Conservation (phyloP, 2,329 filamentous ascomycete species). For the Fusarium xylarioides region DNA sequence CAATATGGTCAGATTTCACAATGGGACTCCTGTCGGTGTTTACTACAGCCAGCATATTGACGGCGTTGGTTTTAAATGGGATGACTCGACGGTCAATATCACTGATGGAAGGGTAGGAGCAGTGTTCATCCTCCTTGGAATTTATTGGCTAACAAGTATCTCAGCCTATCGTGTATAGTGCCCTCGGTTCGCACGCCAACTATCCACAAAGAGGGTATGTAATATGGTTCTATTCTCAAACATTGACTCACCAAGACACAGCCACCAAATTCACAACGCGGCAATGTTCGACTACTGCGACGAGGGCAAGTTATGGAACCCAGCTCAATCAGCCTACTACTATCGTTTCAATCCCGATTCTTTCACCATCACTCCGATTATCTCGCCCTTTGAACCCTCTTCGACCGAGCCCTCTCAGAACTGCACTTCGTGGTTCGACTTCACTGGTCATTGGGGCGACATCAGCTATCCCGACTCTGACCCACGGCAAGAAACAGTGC, state of each 20-base stretch:
- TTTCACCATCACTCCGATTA: constrained; percentile 33
- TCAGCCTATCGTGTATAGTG: constrained; percentile 49
- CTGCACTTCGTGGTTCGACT: constrained; percentile 49
- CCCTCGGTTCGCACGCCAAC: constrained; percentile 49
- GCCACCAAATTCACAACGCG: constrained; percentile 46
- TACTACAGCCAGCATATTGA: constrained; percentile 44
- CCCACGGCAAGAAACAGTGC: constrained; percentile 45
- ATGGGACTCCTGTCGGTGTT: constrained; percentile 42
- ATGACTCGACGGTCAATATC: constrained; percentile 37
- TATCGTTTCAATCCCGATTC: constrained; percentile 45
- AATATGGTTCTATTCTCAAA: not conserved
- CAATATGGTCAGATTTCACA: constrained; percentile 41
- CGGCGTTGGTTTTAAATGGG: constrained; percentile 42
- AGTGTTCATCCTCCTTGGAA: too few species aligned
- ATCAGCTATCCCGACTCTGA: constrained; percentile 43
- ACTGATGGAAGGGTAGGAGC: constrained; percentile 42
- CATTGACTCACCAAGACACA: constrained; percentile 13
- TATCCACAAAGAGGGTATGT: constrained; percentile 44
- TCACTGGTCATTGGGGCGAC: constrained; percentile 48
- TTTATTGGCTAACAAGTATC: not conserved
- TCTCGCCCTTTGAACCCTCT: constrained; percentile 14
- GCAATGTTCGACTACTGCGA: constrained; percentile 48
- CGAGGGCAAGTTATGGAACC: constrained; percentile 47
- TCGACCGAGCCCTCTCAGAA: constrained; percentile 31
- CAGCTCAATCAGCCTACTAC: constrained; percentile 49